These are phyloP conservation scores for Naganishia vaughanmartiniae DNA, from an alignment of 768 basidiomycete genomes.

Conservation along the genomic window DNA sequence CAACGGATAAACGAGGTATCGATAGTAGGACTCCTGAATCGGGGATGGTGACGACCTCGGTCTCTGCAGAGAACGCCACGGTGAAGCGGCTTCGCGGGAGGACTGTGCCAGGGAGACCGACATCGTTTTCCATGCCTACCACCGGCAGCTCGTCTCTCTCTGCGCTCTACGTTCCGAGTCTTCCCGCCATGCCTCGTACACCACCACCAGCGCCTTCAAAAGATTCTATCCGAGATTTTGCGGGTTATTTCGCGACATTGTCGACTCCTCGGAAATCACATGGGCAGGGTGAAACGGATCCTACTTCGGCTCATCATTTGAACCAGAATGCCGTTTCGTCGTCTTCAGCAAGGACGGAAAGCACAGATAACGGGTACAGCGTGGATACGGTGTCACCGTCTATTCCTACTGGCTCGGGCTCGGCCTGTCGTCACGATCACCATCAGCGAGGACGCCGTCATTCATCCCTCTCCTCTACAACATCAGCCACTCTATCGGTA, in stretches of 20 bases:
- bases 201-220: constrained; percentile 14
- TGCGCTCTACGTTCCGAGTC: not conserved
- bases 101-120: not conserved
- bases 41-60: not conserved
- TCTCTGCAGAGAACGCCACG: not conserved
- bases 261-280: constrained; percentile 1
- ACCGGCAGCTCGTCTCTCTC: not conserved
- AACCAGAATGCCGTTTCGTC: constrained; percentile 3
- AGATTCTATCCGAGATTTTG: constrained; percentile 19
- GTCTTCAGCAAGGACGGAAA: not conserved
- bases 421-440: not conserved
- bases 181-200: constrained; percentile 7
- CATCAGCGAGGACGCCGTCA: not conserved
- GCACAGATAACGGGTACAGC: constrained; percentile 8
- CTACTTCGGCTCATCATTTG: not conserved
- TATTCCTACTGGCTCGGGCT: not conserved
- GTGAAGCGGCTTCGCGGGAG: not conserved
- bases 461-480: not conserved
- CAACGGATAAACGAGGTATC: not conserved
- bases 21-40: not conserved
- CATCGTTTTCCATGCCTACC: not conserved
- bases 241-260: not conserved
- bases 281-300: constrained; percentile 3
- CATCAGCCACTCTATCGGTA: constrained; percentile 4
- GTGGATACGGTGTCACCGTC: constrained; percentile 13